These are phyloP conservation scores for Trichoderma asperelloides DNA, from an alignment of 495 filamentous ascomycete species.

Conservation along the genomic window DNA sequence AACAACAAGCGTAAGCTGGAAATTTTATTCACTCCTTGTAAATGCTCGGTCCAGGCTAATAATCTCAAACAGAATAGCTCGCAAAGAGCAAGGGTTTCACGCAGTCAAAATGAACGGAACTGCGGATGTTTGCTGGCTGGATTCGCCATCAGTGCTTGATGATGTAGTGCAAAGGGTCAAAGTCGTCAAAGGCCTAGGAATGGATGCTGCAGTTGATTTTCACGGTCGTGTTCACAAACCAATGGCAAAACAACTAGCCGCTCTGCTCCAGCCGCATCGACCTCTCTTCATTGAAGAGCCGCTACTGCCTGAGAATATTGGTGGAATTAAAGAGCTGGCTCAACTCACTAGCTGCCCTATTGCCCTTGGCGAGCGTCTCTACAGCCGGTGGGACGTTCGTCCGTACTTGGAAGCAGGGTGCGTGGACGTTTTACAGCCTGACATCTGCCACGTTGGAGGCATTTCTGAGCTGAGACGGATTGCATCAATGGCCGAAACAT, in stretches of 20 bases:
- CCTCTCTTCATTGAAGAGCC: conserved; percentile 82
- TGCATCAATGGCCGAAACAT: conserved; percentile 65
- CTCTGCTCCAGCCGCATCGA: conserved; percentile 56
- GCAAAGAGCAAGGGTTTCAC: conserved; percentile 62
- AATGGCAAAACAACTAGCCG: conserved; percentile 73
- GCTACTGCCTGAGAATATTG: conserved; percentile 61
- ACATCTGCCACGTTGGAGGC: conserved; percentile 68
- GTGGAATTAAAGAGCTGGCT: conserved; percentile 57
- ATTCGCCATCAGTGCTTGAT: conserved; percentile 58
- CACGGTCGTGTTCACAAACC: conserved; percentile 72
- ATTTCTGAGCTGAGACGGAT: conserved; percentile 66
- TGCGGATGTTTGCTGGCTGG: conserved; percentile 70
- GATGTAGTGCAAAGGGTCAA: conserved; percentile 59
- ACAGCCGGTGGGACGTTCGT: conserved; percentile 68
- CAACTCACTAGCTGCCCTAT: conserved; percentile 57
- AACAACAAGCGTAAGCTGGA: conserved; percentile 46
- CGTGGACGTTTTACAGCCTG: conserved; percentile 69
- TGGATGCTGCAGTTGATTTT: conserved; percentile 70
- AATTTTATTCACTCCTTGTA: not conserved
- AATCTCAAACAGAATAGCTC: conserved; percentile 34
- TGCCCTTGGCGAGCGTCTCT: conserved; percentile 67
- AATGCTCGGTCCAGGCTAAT: not conserved
- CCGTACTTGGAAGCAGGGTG: conserved; percentile 60
- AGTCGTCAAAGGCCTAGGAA: conserved; percentile 57
- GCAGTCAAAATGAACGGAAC: conserved; percentile 79